A percentile compares a stretch with the other conserved stretches of the same genome.
These are phyloP conservation scores for Aspergillus fumigatus DNA, from an alignment of 2,329 filamentous ascomycete species.

Conservation along the genomic window DNA sequence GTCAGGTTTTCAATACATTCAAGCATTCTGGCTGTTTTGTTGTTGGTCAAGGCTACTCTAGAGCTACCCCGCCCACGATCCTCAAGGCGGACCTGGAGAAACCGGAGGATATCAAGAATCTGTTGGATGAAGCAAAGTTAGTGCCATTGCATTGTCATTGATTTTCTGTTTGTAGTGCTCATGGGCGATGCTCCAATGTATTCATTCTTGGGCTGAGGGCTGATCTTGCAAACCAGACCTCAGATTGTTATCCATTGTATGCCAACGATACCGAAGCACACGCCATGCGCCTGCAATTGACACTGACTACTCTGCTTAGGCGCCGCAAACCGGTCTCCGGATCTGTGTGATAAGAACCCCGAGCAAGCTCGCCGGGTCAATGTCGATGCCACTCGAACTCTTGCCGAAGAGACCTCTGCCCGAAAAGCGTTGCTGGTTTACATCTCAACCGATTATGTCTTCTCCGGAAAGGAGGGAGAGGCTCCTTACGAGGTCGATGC, in stretches of 20 bases:
- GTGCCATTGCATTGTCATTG: slow-evolving; percentile 10
- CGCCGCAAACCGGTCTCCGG: slow-evolving; percentile 82
- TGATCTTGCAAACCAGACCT: slow-evolving; percentile 49
- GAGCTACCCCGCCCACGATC: slow-evolving; percentile 66
- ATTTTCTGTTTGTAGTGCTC: neutral
- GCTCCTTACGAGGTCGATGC: slow-evolving; percentile 72
- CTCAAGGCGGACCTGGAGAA: slow-evolving; percentile 53
- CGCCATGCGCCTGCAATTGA: neutral
- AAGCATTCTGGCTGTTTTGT: slow-evolving; percentile 62
- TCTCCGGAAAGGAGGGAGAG: slow-evolving; percentile 72
- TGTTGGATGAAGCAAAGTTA: slow-evolving; percentile 52
- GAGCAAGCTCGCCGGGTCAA: slow-evolving; percentile 70
- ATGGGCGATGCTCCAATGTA: neutral
- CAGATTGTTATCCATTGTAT: slow-evolving; percentile 76
- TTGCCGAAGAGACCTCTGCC: slow-evolving; percentile 62
- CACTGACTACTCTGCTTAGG: slow-evolving; percentile 45
- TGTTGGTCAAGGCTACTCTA: slow-evolving; percentile 68
- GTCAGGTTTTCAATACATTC: slow-evolving; percentile 71
- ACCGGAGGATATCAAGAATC: slow-evolving; percentile 40
- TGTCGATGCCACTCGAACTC: slow-evolving; percentile 61
- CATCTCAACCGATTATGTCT: slow-evolving; percentile 70
- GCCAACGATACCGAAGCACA: slow-evolving; percentile 20
- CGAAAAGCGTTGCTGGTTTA: slow-evolving; percentile 55
- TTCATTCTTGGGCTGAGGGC: neutral
- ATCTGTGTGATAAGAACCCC: slow-evolving; percentile 77